These are phyloP conservation scores for Hypoxylon rubiginosum DNA, from an alignment of 2,329 filamentous ascomycete genomes.

Conservation along the genomic window DNA sequence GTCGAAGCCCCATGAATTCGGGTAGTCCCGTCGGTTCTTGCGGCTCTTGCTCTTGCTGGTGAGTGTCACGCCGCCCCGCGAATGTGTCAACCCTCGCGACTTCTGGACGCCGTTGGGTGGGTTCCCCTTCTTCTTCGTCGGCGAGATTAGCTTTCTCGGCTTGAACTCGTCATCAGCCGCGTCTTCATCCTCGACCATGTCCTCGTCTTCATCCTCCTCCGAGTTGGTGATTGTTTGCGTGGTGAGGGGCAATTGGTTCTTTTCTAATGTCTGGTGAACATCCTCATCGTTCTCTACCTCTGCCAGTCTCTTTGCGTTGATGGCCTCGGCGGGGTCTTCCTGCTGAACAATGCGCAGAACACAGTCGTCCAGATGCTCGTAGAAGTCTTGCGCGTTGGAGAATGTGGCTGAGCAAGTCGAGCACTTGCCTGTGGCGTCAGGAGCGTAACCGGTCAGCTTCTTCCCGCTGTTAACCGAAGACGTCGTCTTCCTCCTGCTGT, in stretches of 20 bases:
- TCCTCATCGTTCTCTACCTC: slow-evolving; percentile 74
- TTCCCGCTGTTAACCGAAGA: slow-evolving; percentile 62
- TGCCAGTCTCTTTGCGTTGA: slow-evolving; percentile 76
- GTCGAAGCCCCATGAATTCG: slow-evolving; percentile 91
- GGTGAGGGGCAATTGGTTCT: slow-evolving; percentile 69
- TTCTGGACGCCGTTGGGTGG: slow-evolving; percentile 71
- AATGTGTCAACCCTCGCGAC: slow-evolving; percentile 81
- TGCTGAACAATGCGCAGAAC: slow-evolving; percentile 79
- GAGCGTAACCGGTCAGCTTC: slow-evolving; percentile 78
- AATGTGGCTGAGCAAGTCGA: slow-evolving; percentile 94
- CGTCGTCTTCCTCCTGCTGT: slow-evolving; percentile 77
- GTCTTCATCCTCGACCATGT: slow-evolving; percentile 71
- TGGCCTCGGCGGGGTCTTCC: slow-evolving; percentile 76
- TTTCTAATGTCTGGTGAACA: slow-evolving; percentile 73
- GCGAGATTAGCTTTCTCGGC: slow-evolving; percentile 65
- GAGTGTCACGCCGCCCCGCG: slow-evolving; percentile 77
- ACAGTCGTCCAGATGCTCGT: slow-evolving; percentile 91
- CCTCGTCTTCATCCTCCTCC: slow-evolving; percentile 68
- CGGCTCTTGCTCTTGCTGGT: slow-evolving; percentile 73
- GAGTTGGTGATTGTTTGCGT: slow-evolving; percentile 55
- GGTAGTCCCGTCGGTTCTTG: slow-evolving; percentile 94
- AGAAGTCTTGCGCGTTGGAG: slow-evolving; percentile 95
- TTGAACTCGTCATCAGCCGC: slow-evolving; percentile 70
- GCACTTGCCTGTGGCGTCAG: slow-evolving; percentile 91
- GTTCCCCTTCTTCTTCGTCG: slow-evolving; percentile 70